A percentile compares a stretch with the other conserved stretches of the same genome.
These are phyloP conservation scores for Dactylorhiza incarnata DNA, from an alignment of 106 monocot genomes.

Conservation along the genomic window DNA sequence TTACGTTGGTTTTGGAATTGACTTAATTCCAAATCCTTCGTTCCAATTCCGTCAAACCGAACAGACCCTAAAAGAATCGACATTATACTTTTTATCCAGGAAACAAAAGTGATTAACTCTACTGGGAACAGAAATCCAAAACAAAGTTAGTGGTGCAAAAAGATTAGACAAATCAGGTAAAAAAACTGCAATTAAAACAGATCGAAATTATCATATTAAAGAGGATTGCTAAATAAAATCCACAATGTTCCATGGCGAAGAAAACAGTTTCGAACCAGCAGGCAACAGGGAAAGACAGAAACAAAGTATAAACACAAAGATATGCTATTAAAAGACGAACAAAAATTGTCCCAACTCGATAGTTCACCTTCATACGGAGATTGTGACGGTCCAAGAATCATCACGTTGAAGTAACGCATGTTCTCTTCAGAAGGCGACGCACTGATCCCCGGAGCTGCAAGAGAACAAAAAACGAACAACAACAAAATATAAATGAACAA, in stretches of 20 bases:
- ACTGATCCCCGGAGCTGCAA: slow-evolving; percentile 90
- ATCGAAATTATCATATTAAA: neutral
- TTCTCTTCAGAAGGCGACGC: slow-evolving; percentile 96
- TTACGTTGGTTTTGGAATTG: no score
- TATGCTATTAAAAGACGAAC: neutral
- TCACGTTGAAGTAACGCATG: slow-evolving; percentile 95
- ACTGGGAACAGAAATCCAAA: neutral
- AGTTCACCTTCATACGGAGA: slow-evolving; percentile 88
- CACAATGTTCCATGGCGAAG: neutral
- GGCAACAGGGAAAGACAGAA: neutral
- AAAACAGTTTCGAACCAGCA: neutral
- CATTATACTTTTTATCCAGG: no score
- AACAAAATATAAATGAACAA: neutral
- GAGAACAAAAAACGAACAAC: slow-evolving; percentile 3
- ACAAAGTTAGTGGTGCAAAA: neutral
- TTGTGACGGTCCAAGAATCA: slow-evolving; percentile 89
- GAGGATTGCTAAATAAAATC: neutral
- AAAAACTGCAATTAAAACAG: neutral
- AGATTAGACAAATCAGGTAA: neutral
- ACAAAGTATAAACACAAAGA: slow-evolving; percentile 2
- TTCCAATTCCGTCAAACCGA: no score
- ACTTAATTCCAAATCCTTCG: no score
- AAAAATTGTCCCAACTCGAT: neutral
- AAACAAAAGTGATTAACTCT: neutral
- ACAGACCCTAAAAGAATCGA: no score